Percentiles rank a stretch among this genome's conserved stretches.
Conservation (phyloP, 768 basidiomycete genomes). For the Vararia minispora region DNA sequence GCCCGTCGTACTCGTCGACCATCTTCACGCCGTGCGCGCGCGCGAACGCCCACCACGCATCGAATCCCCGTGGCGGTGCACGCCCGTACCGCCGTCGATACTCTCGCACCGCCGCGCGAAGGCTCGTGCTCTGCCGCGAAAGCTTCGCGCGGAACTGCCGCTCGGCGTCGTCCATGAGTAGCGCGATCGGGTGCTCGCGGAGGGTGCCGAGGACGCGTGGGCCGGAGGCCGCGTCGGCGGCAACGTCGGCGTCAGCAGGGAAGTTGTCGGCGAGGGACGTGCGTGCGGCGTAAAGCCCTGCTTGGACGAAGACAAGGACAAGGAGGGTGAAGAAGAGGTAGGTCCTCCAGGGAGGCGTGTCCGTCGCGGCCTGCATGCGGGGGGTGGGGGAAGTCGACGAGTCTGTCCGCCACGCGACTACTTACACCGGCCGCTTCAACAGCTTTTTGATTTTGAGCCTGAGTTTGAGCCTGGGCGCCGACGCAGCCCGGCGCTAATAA, state of each 20-base stretch:
- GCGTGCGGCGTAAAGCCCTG: slow-evolving; percentile 23
- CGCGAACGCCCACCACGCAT: slow-evolving; percentile 81
- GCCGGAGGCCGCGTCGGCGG: slow-evolving; percentile 16
- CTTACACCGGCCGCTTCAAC: no score
- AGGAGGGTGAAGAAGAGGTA: slow-evolving; percentile 18
- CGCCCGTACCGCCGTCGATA: slow-evolving; percentile 71
- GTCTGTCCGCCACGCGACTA: no score
- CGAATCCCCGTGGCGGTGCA: slow-evolving; percentile 84
- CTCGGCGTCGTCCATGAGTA: slow-evolving; percentile 78
- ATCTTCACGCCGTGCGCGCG: slow-evolving; percentile 61
- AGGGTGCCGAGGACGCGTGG: slow-evolving; percentile 14
- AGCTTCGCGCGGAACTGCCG: slow-evolving; percentile 55
- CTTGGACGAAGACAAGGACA: slow-evolving; percentile 21
- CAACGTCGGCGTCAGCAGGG: slow-evolving; percentile 16
- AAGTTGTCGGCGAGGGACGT: slow-evolving; percentile 14
- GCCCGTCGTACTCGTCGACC: slow-evolving; percentile 81
- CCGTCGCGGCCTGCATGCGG: no score
- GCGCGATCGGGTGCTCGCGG: slow-evolving; percentile 70
- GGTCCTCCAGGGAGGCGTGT: slow-evolving; percentile 4
- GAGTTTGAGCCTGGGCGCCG: no score
- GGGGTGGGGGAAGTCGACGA: no score
- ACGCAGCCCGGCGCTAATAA: no score
- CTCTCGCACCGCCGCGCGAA: slow-evolving; percentile 69
- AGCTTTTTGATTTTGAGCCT: no score
- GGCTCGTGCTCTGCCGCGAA: slow-evolving; percentile 65